Percentiles rank a stretch among this genome's conserved stretches.
phyloP scores from a whole-genome alignment of 2,329 filamentous ascomycete genomes.

The Decorospora gaudefroyi region DNA sequence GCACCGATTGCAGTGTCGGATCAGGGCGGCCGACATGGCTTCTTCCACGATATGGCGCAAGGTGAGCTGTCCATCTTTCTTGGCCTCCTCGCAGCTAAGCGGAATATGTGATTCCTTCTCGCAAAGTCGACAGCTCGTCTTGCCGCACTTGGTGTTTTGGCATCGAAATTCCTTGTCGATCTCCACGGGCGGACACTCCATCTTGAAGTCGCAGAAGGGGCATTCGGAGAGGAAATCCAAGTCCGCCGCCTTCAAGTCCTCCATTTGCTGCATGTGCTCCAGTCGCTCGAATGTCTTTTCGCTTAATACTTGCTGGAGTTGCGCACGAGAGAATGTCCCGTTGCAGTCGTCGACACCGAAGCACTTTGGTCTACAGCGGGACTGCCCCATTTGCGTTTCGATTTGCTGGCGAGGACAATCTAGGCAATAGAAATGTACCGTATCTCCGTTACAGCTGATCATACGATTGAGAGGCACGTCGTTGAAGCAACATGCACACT shows the following conservation, averaged over 20 bases:
- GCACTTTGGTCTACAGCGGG: slow-evolving; percentile 70
- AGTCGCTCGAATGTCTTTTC: slow-evolving; percentile 64
- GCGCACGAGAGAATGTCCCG: slow-evolving; percentile 61
- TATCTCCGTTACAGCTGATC: slow-evolving; percentile 66
- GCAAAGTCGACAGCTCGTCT: slow-evolving; percentile 62
- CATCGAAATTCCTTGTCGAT: slow-evolving; percentile 75
- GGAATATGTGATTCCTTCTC: slow-evolving; percentile 71
- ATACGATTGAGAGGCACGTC: slow-evolving; percentile 69
- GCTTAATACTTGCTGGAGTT: slow-evolving; percentile 63
- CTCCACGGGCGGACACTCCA: slow-evolving; percentile 69
- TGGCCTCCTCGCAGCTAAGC: slow-evolving; percentile 68
- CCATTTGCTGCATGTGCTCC: slow-evolving; percentile 71
- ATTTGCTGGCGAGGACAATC: slow-evolving; percentile 68
- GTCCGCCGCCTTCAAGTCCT: slow-evolving; percentile 68
- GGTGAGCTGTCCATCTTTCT: slow-evolving; percentile 63
- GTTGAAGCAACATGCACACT: slow-evolving; percentile 74
- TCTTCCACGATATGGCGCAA: slow-evolving; percentile 75
- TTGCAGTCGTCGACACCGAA: slow-evolving; percentile 66
- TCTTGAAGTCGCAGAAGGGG: slow-evolving; percentile 81
- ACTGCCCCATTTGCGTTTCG: slow-evolving; percentile 68
- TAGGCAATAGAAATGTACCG: slow-evolving; percentile 70
- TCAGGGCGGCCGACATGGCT: slow-evolving; percentile 78
- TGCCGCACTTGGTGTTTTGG: slow-evolving; percentile 65
- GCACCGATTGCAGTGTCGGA: slow-evolving; percentile 74
- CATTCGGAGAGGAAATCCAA: slow-evolving; percentile 75